Base-by-base conservation (phyloP, 139 green algal genomes). In the Coelastrella sp. region DNA sequence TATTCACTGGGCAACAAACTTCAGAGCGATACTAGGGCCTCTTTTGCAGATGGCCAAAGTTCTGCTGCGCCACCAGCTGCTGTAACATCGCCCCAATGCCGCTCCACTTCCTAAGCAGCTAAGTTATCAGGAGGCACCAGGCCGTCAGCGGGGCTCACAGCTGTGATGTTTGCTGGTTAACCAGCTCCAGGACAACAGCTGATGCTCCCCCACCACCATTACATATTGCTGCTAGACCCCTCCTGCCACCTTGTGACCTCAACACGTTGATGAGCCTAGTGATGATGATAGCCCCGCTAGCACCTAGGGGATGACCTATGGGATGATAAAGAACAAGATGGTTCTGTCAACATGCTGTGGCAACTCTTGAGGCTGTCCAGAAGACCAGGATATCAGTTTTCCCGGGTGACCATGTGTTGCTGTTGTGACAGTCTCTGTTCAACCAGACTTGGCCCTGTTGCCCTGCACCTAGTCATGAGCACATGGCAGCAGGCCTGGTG, bases 171-270 rank as follows among this genome's bases (percentile, higher is more conserved):
- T 54, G n/a, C 47, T 78, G 32, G 23, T 77, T 81, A n/a, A 91
- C 64, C 14, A 65, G 22, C 91, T 98, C 92, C 7, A 99, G 17
- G 16, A 99, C 93, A 3, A 99, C 13, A 0, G 97, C 96, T 4
- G 94, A 96, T 0, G 97, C 97, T 17, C 97, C 97, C 17, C 97
- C 97, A 16, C 97, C 97, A 5, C 97, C 97, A 87, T 99, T 99
- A 93, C 97, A 99, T 16, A 99, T 97, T 22, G 94, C 93, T 0
- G 96, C 96, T 32, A 95, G 92, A 57, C 97, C 97, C 14, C 94
- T 59, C 1, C 92, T 80, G 3, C 86, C 94, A 3, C 93, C 93
- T 5, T 93, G 93, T 75, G 80, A 75, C 5, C 86, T 89, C 91
- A 99, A 92, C 88, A 97, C 96, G 81, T 94, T 88, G 80, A 91